Conservation (phyloP, 495 filamentous ascomycete genomes). For the Aspergillus sclerotioniger region DNA sequence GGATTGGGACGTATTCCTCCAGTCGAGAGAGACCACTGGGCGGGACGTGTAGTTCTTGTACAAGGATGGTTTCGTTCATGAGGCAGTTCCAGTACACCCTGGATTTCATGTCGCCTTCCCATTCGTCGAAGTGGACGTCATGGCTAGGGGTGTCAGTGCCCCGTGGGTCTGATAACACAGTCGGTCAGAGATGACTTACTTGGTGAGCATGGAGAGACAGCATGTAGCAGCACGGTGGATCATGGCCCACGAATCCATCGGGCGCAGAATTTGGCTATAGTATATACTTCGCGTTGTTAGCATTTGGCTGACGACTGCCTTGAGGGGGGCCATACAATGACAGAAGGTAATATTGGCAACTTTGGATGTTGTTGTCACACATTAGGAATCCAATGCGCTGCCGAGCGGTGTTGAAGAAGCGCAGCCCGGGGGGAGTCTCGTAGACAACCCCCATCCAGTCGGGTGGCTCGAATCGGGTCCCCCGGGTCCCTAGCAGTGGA, state of each 20-base stretch:
- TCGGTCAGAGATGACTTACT: slow-evolving; percentile 25
- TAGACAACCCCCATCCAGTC: slow-evolving; percentile 45
- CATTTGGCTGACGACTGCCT: background rate
- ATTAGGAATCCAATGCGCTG: slow-evolving; percentile 49
- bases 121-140: slow-evolving; percentile 45
- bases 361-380: slow-evolving; percentile 46
- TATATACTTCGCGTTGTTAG: slow-evolving; percentile 31
- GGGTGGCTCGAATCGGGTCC: slow-evolving; percentile 39
- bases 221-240: slow-evolving; percentile 48
- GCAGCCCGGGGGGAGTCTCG: slow-evolving; percentile 42
- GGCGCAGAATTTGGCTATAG: slow-evolving; percentile 45
- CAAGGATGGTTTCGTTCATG: slow-evolving; percentile 50
- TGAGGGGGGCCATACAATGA: slow-evolving; percentile 34
- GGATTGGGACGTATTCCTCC: slow-evolving; percentile 47
- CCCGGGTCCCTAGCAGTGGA: slow-evolving; percentile 36
- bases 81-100: slow-evolving; percentile 50
- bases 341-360: slow-evolving; percentile 48
- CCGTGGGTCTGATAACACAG: background rate
- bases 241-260: slow-evolving; percentile 50
- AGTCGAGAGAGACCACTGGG: slow-evolving; percentile 44
- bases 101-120: slow-evolving; percentile 53
- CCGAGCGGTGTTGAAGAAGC: slow-evolving; percentile 48
- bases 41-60: slow-evolving; percentile 48
- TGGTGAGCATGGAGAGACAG: slow-evolving; percentile 47
- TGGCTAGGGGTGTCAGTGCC: slow-evolving; percentile 27